Evolutionary conservation across 1,284 basidiomycete genomes (phyloP).

Genomic region (Earliella scabrosa): DNA sequence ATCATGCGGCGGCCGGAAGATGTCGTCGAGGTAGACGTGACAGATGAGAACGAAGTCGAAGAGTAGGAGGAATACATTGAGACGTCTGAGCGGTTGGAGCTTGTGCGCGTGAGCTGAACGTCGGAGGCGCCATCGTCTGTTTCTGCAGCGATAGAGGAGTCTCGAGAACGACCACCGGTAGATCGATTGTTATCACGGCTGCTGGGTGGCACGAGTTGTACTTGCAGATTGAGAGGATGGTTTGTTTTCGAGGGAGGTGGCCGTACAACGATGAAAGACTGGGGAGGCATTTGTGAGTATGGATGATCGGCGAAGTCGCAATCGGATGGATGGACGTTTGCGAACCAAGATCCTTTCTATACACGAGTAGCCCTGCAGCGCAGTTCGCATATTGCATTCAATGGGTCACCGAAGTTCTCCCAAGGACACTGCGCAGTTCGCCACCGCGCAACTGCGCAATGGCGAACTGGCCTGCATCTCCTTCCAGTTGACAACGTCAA

Average conservation of each 20-base stretch:
- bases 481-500: no score
- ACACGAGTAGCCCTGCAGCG: no score
- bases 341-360: background rate
- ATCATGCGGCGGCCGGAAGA: slow-evolving; percentile 71
- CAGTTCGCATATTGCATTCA: background rate
- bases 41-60: slow-evolving; percentile 52
- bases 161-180: slow-evolving; percentile 43
- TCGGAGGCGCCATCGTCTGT: slow-evolving; percentile 40
- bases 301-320: background rate
- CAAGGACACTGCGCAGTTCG: background rate
- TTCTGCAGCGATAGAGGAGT: slow-evolving; percentile 37
- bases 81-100: slow-evolving; percentile 50
- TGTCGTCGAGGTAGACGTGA: slow-evolving; percentile 51
- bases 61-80: slow-evolving; percentile 51
- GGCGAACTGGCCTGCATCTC: no score
- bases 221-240: slow-evolving; percentile 91
- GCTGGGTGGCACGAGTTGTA: slow-evolving; percentile 85
- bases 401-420: background rate
- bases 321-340: background rate
- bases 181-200: slow-evolving; percentile 46
- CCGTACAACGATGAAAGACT: slow-evolving; percentile 88
- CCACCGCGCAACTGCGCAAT: background rate
- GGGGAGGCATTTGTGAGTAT: slow-evolving; percentile 16
- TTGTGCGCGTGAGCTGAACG: slow-evolving; percentile 38
- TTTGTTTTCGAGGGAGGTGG: slow-evolving; percentile 84